phyloP scores from a whole-genome alignment of 768 basidiomycete genomes.

The Plicaturopsis crispa region DNA sequence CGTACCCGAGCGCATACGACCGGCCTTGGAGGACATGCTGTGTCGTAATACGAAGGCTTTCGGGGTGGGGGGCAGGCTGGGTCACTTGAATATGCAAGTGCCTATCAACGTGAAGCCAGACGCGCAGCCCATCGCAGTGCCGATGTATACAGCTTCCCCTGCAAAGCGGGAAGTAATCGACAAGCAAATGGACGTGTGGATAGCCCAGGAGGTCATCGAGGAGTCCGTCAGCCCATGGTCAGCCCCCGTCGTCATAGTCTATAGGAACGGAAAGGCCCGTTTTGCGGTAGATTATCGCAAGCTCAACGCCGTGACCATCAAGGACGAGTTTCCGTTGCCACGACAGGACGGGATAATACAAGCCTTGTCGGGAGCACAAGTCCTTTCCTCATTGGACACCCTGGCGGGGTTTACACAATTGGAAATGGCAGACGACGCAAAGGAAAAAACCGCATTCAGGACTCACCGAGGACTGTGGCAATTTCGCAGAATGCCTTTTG shows the following conservation, averaged over 20 bases:
- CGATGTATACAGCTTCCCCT: conserved; percentile 15
- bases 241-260: conserved; percentile 23
- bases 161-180: conserved; percentile 17
- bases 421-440: conserved; percentile 17
- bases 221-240: conserved; percentile 30
- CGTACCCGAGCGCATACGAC: conserved; percentile 5
- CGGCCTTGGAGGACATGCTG: conserved; percentile 10
- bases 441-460: conserved; percentile 28
- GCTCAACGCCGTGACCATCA: conserved; percentile 17
- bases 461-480: conserved; percentile 32
- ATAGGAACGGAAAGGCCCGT: conserved; percentile 27
- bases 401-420: conserved; percentile 34
- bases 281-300: conserved; percentile 27
- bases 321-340: conserved; percentile 22
- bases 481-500: conserved; percentile 34
- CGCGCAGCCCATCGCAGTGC: conserved; percentile 12
- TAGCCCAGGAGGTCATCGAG: conserved; percentile 29
- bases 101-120: conserved; percentile 17
- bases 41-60: conserved; percentile 15
- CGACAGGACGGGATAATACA: conserved; percentile 19
- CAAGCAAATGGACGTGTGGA: conserved; percentile 23
- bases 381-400: conserved; percentile 26
- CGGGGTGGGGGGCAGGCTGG: conserved; percentile 23
- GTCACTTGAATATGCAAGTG: conserved; percentile 16
- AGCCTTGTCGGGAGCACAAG: conserved; percentile 21